Evolutionary conservation across 257 asterid genomes (phyloP).

Genomic region (Capsicum pubescens): DNA sequence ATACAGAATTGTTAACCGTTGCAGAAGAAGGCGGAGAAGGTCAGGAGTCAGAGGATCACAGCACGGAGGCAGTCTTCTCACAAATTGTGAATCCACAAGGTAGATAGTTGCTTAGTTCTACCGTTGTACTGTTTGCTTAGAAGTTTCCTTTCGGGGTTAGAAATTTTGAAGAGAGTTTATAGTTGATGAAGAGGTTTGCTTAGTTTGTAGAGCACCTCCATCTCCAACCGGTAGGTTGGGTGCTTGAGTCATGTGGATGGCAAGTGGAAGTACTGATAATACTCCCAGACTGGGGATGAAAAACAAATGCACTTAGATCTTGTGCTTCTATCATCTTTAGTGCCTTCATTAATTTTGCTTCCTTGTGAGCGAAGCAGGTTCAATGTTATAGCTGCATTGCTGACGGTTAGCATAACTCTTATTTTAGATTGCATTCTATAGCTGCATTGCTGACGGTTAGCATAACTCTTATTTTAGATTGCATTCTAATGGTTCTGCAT

Average conservation of each 20-base stretch:
- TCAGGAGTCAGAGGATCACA: slow-evolving; percentile 32
- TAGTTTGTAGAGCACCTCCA: not conserved
- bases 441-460: not conserved
- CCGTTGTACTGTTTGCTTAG: not conserved
- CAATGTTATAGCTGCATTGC: not conserved
- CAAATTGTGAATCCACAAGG: slow-evolving; percentile 42
- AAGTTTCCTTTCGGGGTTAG: not conserved
- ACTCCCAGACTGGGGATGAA: not conserved
- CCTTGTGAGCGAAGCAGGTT: not conserved
- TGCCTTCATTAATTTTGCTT: slow-evolving; percentile 4
- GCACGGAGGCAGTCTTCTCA: slow-evolving; percentile 33
- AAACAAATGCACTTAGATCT: not conserved
- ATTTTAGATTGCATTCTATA: not conserved
- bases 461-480: not conserved
- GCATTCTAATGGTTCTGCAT: not conserved
- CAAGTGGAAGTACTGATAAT: slow-evolving; percentile 4
- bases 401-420: not conserved
- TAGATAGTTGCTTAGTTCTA: slow-evolving; percentile 36
- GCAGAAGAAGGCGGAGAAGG: slow-evolving; percentile 35
- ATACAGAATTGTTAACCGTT: slow-evolving; percentile 43
- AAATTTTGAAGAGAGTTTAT: not conserved
- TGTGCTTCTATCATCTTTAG: not conserved
- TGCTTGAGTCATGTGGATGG: not conserved
- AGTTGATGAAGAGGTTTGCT: not conserved
- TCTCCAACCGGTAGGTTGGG: too few species aligned